phyloP scores from a whole-genome alignment of 2,329 filamentous ascomycete genomes.

The Pseudocercospora pini-densiflorae region DNA sequence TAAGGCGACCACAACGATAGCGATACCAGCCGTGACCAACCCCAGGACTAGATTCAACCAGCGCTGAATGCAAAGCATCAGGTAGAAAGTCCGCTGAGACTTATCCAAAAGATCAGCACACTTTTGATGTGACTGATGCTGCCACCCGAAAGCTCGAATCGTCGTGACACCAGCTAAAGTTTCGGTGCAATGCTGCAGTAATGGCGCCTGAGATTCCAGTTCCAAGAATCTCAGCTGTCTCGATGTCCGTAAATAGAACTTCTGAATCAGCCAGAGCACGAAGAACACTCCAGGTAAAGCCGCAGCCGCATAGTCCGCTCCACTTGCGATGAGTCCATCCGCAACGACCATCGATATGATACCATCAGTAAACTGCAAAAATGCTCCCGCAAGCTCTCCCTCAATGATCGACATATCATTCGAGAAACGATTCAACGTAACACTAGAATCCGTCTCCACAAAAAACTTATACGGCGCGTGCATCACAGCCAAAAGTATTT shows the following conservation, averaged over 20 bases:
- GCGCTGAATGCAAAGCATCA: slow-evolving; percentile 51
- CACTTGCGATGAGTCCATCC: slow-evolving; percentile 45
- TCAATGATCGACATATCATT: slow-evolving; percentile 56
- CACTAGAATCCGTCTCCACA: slow-evolving; percentile 49
- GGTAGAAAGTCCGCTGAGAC: slow-evolving; percentile 52
- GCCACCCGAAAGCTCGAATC: slow-evolving; percentile 59
- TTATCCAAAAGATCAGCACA: slow-evolving; percentile 45
- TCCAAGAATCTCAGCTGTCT: slow-evolving; percentile 58
- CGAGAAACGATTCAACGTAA: slow-evolving; percentile 54
- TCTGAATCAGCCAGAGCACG: slow-evolving; percentile 49
- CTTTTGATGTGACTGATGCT: slow-evolving; percentile 44
- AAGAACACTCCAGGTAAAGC: slow-evolving; percentile 45
- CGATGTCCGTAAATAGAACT: slow-evolving; percentile 53
- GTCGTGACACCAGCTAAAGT: slow-evolving; percentile 54
- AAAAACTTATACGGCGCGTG: slow-evolving; percentile 48
- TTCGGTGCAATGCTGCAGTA: slow-evolving; percentile 58
- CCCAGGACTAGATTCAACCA: slow-evolving; percentile 51
- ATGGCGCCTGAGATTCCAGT: slow-evolving; percentile 55
- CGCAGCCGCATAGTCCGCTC: slow-evolving; percentile 46
- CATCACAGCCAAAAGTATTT: slow-evolving; percentile 28
- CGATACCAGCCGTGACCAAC: slow-evolving; percentile 44
- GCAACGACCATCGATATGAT: slow-evolving; percentile 37
- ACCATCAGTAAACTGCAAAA: slow-evolving; percentile 31
- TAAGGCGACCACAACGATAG: slow-evolving; percentile 35
- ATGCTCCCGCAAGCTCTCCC: slow-evolving; percentile 43